A percentile compares a stretch with the other conserved stretches of the same genome.
Conservation (phyloP, 177 flowering plant species). For the Vitis hybrid region DNA sequence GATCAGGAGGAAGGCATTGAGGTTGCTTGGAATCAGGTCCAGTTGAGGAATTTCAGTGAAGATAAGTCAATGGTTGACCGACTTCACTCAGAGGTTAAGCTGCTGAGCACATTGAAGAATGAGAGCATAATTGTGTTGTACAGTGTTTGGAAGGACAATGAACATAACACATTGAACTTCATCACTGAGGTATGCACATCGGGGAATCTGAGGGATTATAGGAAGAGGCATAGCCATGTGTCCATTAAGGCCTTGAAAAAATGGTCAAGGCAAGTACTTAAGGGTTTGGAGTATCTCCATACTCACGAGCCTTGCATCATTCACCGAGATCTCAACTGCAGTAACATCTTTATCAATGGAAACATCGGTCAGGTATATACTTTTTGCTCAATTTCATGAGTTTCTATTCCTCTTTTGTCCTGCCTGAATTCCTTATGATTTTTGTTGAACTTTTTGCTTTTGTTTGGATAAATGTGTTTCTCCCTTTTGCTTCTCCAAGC, state of each 20-base stretch:
- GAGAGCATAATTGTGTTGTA: conserved; percentile 39
- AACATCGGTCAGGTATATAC: conserved; percentile 42
- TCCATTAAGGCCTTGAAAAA: conserved; percentile 50
- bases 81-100: conserved; percentile 41
- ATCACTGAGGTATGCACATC: conserved; percentile 55
- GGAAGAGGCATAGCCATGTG: conserved; percentile 51
- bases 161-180: conserved; percentile 40
- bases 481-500: too few species aligned
- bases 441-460: too few species aligned
- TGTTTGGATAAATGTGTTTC: too few species aligned
- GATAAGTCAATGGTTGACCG: conserved; percentile 42
- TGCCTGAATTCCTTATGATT: too few species aligned
- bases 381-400: background rate
- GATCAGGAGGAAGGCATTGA: conserved; percentile 69
- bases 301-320: conserved; percentile 50
- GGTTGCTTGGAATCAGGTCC: conserved; percentile 70
- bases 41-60: conserved; percentile 34
- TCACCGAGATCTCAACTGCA: conserved; percentile 56
- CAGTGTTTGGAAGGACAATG: conserved; percentile 47
- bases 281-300: conserved; percentile 51
- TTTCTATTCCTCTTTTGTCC: background rate
- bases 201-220: conserved; percentile 39
- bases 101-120: conserved; percentile 41
- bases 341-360: conserved; percentile 52
- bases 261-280: conserved; percentile 49